Evolutionary conservation across 495 filamentous ascomycete genomes (phyloP), one percentile per base, ranked within the genome.

Genomic region (Parathielavia appendiculata): DNA sequence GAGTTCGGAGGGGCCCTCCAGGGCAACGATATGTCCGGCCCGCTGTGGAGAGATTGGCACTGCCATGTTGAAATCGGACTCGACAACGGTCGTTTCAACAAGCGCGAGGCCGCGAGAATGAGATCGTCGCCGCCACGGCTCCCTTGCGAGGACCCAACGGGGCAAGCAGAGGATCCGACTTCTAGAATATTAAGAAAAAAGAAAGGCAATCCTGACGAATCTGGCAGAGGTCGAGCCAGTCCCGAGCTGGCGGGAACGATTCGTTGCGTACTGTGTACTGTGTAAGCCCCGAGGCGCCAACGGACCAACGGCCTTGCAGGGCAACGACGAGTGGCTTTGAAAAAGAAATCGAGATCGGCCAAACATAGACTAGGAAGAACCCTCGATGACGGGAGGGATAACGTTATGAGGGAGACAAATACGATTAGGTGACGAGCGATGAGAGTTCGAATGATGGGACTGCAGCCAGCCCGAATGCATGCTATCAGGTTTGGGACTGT

Each of bases 1-100:
- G 48, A 71, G 59, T 35, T 80, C 76, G 20, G 63, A 54, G 30
- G 74, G 69, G 3, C 79, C 79, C 58, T 81, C 79, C 51, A 82
- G 71, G 54, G 79, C 79, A 45, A 82, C 68, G 61, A 82, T 64
- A 61, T 69, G 76, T 30, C 79, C 79, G 20, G 14, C 16, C 20
- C 50, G 57, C 1, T 5, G 19, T 26, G 9, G 35, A 30, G 57
- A 22, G 44, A 44, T 54, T 36, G 34, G 44, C 51, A 41, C 23
- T 14, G 54, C 51, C 62, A 64, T 64, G 34, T 16, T 60, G 23
- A 13, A 14, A 12, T 9, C 17, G 22, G n/a, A 40, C 16, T 43
- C 47, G 34, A 50, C 35, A 22, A 30, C 13, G 11, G 9, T 44
- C 45, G n/a, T 11, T 35, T 23, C 2, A 51, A 12, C 8, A 30